Percentiles rank a stretch among this genome's conserved stretches.
Conservation (phyloP, 176 grass and related monocot genomes). For the Pontederia paniculata region DNA sequence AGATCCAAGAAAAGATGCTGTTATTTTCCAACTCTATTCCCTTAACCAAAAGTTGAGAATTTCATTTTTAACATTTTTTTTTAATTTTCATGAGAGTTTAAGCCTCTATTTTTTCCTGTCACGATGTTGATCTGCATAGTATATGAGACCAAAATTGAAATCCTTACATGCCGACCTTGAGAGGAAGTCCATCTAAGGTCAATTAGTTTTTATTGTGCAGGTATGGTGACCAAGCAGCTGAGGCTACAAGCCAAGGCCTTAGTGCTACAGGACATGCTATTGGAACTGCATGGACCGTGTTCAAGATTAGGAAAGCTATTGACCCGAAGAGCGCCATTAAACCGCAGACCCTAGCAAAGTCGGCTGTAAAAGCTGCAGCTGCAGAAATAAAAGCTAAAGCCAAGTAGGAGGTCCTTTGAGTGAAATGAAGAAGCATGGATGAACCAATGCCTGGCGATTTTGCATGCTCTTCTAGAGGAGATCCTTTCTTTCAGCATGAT, state of each 20-base stretch:
- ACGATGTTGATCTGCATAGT: too few species aligned
- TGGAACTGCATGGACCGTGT: conserved; percentile 51
- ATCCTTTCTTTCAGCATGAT: too few species aligned
- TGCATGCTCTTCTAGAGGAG: too few species aligned
- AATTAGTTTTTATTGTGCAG: conserved; percentile 10
- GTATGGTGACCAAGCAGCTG: conserved; percentile 70
- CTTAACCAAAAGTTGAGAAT: too few species aligned
- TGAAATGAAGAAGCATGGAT: too few species aligned
- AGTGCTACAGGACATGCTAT: conserved; percentile 61
- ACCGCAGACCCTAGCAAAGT: conserved; percentile 34
- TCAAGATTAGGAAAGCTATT: conserved; percentile 71
- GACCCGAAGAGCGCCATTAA: conserved; percentile 66
- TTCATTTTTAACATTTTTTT: too few species aligned
- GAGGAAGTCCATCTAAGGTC: background rate
- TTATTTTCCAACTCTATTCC: too few species aligned
- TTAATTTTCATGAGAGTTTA: too few species aligned
- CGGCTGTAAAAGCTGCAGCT: conserved; percentile 29
- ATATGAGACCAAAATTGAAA: background rate
- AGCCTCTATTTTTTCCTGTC: too few species aligned
- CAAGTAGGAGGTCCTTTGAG: too few species aligned
- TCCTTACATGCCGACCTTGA: background rate
- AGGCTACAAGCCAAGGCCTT: conserved; percentile 46
- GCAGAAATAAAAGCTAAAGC: conserved; percentile 29
- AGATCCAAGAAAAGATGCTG: too few species aligned
- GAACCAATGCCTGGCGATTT: too few species aligned